Conservation (phyloP, 306 rosid genomes). For the Begonia loranthoides region DNA sequence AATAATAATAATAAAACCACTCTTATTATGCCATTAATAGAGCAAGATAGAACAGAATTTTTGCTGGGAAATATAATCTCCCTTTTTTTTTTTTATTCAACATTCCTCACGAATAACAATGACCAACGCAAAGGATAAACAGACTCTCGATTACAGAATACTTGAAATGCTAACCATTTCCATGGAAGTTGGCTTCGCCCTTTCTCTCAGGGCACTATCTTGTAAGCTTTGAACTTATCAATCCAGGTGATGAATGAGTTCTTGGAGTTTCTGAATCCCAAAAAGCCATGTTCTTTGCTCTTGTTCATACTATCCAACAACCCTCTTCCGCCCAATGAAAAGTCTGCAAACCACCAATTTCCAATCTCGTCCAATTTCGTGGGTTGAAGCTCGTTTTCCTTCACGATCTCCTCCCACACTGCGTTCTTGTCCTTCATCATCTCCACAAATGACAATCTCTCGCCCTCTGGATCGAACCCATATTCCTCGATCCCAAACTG, state of each 20-base stretch:
- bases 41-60: no score
- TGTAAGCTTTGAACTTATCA: conserved; percentile 28
- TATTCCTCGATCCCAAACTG: conserved; percentile 47
- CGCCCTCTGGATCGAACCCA: conserved; percentile 32
- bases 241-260: conserved; percentile 36
- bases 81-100: no score
- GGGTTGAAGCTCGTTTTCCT: conserved; percentile 20
- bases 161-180: no score
- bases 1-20: no score
- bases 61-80: no score
- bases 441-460: conserved; percentile 19
- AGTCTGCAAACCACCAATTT: conserved; percentile 41
- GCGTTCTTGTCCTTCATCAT: conserved; percentile 34
- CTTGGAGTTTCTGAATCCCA: conserved; percentile 49
- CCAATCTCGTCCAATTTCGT: conserved; percentile 37
- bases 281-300: conserved; percentile 43
- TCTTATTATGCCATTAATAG: no score
- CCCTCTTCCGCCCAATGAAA: background rate
- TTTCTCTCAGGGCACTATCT: conserved; percentile 37
- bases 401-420: conserved; percentile 55
- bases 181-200: no score
- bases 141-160: no score
- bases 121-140: no score
- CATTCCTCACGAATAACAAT: no score
- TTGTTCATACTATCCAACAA: conserved; percentile 31